A percentile compares a stretch with the other conserved stretches of the same genome.
Evolutionary conservation across 345 rosid species (phyloP).

Genomic region (Populus ilicifolia): DNA sequence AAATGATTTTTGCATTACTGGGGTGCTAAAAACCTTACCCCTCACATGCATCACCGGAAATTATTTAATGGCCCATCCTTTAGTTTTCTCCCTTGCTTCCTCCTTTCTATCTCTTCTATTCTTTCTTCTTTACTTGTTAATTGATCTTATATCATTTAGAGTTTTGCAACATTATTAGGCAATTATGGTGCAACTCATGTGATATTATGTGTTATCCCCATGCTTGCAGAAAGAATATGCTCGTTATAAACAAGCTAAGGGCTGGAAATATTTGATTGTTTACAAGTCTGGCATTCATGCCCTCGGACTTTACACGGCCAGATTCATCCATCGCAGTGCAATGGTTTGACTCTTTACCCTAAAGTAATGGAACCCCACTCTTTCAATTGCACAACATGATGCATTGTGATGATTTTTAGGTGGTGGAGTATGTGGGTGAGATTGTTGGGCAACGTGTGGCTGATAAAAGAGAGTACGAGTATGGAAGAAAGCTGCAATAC

Average conservation of each 20-base stretch:
- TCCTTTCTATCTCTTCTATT: background rate
- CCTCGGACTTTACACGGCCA: constrained; percentile 56
- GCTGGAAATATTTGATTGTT: constrained; percentile 54
- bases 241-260: constrained; percentile 45
- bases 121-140: background rate
- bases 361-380: background rate
- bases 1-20: no score
- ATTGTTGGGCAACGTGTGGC: constrained; percentile 49
- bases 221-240: constrained; percentile 51
- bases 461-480: constrained; percentile 51
- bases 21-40: no score
- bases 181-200: background rate
- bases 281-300: constrained; percentile 62
- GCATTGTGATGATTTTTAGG: constrained; percentile 23
- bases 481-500: constrained; percentile 53
- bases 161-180: background rate
- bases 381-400: constrained; percentile 13
- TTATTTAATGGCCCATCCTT: no score
- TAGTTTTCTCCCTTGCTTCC: no score
- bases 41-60: no score
- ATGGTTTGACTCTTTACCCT: constrained; percentile 39
- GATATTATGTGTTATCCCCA: background rate
- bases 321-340: constrained; percentile 48
- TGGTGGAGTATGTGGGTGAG: constrained; percentile 59
- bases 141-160: background rate